Evolutionary conservation across 805 yeast species (phyloP).

Genomic region (Candida montana): DNA sequence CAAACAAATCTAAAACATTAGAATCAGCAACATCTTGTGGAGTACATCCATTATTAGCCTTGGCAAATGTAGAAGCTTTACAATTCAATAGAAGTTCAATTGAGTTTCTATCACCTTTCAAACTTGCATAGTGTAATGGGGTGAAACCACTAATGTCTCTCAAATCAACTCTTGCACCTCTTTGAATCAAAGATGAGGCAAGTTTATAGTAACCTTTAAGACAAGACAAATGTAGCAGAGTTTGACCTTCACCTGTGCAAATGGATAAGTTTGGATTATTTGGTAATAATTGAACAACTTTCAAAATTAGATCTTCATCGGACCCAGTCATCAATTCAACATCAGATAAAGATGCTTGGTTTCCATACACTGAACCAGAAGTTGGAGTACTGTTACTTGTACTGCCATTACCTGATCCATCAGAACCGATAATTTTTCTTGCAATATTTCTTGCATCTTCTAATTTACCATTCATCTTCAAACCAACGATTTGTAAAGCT

Average conservation of each 20-base stretch:
- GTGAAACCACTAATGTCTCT: slow-evolving; percentile 79
- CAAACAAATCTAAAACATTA: slow-evolving; percentile 29
- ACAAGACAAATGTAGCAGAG: slow-evolving; percentile 81
- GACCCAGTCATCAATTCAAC: slow-evolving; percentile 4
- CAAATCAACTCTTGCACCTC: slow-evolving; percentile 62
- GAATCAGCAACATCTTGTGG: slow-evolving; percentile 38
- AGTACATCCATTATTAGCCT: slow-evolving; percentile 45
- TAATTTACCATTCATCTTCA: slow-evolving; percentile 91
- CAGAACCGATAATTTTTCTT: slow-evolving; percentile 75
- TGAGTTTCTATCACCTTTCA: slow-evolving; percentile 65
- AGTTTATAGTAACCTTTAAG: slow-evolving; percentile 64
- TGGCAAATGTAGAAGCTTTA: slow-evolving; percentile 52
- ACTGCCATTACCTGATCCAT: slow-evolving; percentile 20
- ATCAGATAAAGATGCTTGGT: slow-evolving; percentile 3
- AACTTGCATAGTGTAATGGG: slow-evolving; percentile 82
- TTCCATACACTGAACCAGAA: not conserved
- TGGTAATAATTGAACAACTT: slow-evolving; percentile 63
- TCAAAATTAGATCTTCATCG: slow-evolving; percentile 37
- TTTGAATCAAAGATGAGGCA: slow-evolving; percentile 56
- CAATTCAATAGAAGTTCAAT: slow-evolving; percentile 58
- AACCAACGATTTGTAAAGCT: slow-evolving; percentile 93
- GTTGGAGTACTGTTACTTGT: slow-evolving; percentile 13
- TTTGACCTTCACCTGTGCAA: slow-evolving; percentile 79
- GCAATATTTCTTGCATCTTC: slow-evolving; percentile 96
- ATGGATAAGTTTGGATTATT: slow-evolving; percentile 76